phyloP scores from a whole-genome alignment of 2,329 filamentous ascomycete species.

The Alternaria rosae region DNA sequence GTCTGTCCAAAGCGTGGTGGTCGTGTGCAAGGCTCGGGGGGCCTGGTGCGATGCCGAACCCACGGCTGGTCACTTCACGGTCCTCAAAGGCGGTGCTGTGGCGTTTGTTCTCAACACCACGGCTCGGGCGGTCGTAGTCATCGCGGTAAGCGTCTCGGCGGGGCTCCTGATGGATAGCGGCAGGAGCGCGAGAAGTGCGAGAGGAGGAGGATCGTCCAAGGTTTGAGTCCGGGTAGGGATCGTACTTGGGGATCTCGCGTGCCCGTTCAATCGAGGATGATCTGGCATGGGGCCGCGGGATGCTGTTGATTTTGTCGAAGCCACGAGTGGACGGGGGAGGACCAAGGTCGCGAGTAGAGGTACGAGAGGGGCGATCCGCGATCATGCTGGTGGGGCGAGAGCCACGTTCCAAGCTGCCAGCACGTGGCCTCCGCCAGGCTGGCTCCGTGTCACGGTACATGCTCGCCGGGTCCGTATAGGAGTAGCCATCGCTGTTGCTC shows the following conservation, averaged over 20 bases:
- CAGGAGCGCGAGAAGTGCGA: conserved; percentile 51
- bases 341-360: conserved; percentile 46
- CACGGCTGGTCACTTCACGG: conserved; percentile 54
- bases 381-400: conserved; percentile 56
- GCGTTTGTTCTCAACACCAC: conserved; percentile 50
- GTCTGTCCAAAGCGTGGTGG: conserved; percentile 49
- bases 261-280: conserved; percentile 44
- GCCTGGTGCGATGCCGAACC: conserved; percentile 55
- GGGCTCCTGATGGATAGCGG: conserved; percentile 58
- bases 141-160: conserved; percentile 53
- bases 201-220: conserved; percentile 48
- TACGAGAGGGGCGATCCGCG: conserved; percentile 47
- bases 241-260: conserved; percentile 45
- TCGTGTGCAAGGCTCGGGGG: conserved; percentile 38
- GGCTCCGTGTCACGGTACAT: conserved; percentile 62
- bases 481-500: conserved; percentile 55
- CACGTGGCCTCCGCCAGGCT: conserved; percentile 54
- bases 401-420: conserved; percentile 56
- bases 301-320: conserved; percentile 70
- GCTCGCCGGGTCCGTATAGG: conserved; percentile 59
- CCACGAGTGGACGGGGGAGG: conserved; percentile 75
- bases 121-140: conserved; percentile 54
- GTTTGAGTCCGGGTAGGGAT: conserved; percentile 49
- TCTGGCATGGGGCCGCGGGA: conserved; percentile 32
- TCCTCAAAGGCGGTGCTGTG: conserved; percentile 50